Base-by-base conservation (phyloP, 2,329 filamentous ascomycete genomes). In the Fusarium subglutinans region DNA sequence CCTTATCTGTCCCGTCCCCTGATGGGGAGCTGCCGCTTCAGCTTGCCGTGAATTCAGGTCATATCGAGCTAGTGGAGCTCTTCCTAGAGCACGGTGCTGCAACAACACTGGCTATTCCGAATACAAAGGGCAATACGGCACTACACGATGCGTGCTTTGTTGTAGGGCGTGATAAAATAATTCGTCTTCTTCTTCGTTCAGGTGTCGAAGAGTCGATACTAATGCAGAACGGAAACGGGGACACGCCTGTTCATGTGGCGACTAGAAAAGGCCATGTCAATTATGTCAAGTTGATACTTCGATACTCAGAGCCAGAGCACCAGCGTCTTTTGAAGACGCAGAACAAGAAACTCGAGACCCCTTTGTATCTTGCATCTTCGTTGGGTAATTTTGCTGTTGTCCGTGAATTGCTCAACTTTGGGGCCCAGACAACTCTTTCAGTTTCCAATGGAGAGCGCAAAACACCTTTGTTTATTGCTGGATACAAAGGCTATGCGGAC, bases 261-360 rank as follows among this genome's bases (percentile, higher is more conserved):
- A n/a, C n/a, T 2, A 0, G 0, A 3, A 0, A 0, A 20, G 17
- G 6, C 1, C 0, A 24, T 1, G 8, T 15, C 4, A 35, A 22
- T 35, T 51, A 51, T 14, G 15, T 41, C 5, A 26, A 28, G 3
- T 6, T 12, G 11, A 20, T 63, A 1, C 41, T 63, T 10, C 17
- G 15, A 2, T 62, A 58, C 4, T 13, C 15, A 24, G 13, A 20
- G 15, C n/a, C 30, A 9, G 22, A 1, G 2, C 22, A 11, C 0
- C 48, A 5, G 1, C 17, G 4, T 4, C 22, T 51, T 2, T 0
- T 14, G 2, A 11, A 3, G 35, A n/a, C 10, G 2, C 3, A 2
- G 14, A 40, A 40, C 24, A 17, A 14, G 0, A 4, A 3, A 0
- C 28, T 51, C 5, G 1, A 14, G 11, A 51, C 48, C 8, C 30